Conservation (phyloP, 2,329 filamentous ascomycete species). For the Parastagonospora nodorum region DNA sequence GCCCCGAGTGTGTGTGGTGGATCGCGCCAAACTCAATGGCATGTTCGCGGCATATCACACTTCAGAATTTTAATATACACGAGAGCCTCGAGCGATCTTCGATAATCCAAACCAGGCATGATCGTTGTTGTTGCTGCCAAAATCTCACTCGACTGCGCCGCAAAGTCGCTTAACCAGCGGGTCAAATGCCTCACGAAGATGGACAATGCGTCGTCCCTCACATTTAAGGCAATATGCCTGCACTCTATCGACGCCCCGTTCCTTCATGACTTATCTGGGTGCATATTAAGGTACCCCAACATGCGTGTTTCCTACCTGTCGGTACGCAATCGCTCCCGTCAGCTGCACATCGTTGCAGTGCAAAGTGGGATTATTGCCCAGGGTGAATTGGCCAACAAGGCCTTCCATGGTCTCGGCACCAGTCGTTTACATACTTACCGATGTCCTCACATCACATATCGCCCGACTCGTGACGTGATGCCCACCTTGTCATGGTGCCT, state of each 20-base stretch:
- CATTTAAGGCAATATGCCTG: background rate
- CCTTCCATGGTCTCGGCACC: background rate
- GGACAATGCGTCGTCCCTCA: background rate
- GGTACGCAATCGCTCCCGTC: background rate
- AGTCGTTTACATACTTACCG: background rate
- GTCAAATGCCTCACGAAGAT: background rate
- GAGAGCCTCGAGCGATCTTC: background rate
- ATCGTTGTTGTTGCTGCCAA: background rate
- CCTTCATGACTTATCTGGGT: background rate
- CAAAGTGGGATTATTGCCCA: background rate
- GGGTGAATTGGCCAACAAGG: too few relatives aligned
- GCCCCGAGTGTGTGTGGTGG: too few relatives aligned
- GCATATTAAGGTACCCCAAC: constrained; percentile 4
- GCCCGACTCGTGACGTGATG: background rate
- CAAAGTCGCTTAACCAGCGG: constrained; percentile 2
- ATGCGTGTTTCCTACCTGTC: background rate
- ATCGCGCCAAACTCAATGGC: background rate
- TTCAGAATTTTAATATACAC: background rate
- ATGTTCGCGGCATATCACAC: background rate
- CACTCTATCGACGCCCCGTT: background rate
- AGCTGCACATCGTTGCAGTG: background rate
- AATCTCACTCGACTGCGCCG: constrained; percentile 1
- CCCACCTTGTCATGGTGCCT: too few relatives aligned
- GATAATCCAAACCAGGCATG: background rate
- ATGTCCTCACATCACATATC: constrained; percentile 2